A percentile compares a stretch with the other conserved stretches of the same genome.
These are phyloP conservation scores for Fusarium sp. DNA, from an alignment of 2,329 filamentous ascomycete genomes.

Conservation along the genomic window DNA sequence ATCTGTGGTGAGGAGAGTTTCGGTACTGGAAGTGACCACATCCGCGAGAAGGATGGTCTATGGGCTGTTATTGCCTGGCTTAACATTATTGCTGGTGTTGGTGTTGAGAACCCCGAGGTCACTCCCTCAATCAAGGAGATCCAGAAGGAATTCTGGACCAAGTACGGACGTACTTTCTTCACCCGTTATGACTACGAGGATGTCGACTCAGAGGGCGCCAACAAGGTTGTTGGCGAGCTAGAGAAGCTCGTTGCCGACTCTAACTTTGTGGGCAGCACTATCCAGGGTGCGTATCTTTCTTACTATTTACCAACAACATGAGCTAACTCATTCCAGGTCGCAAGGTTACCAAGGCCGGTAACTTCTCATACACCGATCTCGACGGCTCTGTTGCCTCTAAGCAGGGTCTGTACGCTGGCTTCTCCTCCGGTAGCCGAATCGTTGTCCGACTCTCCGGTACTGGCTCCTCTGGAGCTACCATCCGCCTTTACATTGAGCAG, in stretches of 20 bases:
- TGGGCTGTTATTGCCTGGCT: constrained; percentile 98
- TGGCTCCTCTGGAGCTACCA: constrained; percentile 93
- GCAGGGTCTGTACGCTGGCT: constrained; percentile 94
- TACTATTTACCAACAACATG: neutral
- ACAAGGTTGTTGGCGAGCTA: constrained; percentile 87
- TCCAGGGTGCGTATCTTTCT: constrained; percentile 67
- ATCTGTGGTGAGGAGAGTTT: constrained; percentile 99
- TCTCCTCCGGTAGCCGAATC: constrained; percentile 93
- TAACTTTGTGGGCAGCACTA: constrained; percentile 82
- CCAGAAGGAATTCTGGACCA: constrained; percentile 96
- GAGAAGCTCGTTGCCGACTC: constrained; percentile 79
- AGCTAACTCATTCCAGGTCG: constrained; percentile 62
- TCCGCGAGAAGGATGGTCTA: constrained; percentile 97
- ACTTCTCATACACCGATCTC: constrained; percentile 99
- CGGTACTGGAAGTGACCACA: constrained; percentile 97
- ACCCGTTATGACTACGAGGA: constrained; percentile 99
- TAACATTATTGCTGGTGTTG: constrained; percentile 96
- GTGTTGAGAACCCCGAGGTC: constrained; percentile 80
- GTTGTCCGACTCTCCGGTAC: constrained; percentile 96
- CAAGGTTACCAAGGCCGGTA: constrained; percentile 88
- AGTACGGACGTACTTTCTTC: constrained; percentile 98
- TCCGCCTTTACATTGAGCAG: constrained; percentile 97
- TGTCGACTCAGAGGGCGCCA: constrained; percentile 89
- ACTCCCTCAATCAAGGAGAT: constrained; percentile 95
- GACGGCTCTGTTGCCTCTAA: constrained; percentile 95